These are phyloP conservation scores for Penicillium sp. DNA, from an alignment of 2,329 filamentous ascomycete genomes.

Conservation along the genomic window DNA sequence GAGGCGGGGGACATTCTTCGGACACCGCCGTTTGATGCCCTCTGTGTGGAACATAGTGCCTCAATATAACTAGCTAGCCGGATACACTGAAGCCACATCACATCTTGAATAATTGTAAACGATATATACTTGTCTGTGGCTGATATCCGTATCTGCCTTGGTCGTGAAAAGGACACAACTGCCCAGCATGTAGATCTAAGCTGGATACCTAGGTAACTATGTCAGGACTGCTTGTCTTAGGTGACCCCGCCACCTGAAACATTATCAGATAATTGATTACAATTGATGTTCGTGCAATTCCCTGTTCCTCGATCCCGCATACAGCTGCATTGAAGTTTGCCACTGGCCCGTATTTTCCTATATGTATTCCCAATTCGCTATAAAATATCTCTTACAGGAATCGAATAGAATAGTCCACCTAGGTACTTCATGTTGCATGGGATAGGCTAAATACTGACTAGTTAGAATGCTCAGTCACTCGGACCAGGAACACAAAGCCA, in stretches of 20 bases:
- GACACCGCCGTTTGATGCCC: background rate
- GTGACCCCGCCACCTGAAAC: background rate
- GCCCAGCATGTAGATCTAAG: background rate
- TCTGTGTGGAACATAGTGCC: background rate
- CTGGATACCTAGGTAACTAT: background rate
- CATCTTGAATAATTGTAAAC: background rate
- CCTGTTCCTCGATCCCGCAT: conserved; percentile 1
- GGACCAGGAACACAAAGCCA: background rate
- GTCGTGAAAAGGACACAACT: background rate
- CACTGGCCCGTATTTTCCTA: background rate
- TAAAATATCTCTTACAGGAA: background rate
- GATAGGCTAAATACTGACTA: background rate
- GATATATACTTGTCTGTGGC: background rate
- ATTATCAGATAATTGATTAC: background rate
- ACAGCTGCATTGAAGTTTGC: conserved; percentile 1
- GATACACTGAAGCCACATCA: background rate
- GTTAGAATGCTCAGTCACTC: background rate
- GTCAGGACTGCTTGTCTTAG: background rate
- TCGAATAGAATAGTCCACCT: background rate
- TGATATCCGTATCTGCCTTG: background rate
- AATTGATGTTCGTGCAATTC: background rate
- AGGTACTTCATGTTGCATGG: background rate
- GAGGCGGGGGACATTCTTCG: background rate
- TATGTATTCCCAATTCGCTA: background rate
- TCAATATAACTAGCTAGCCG: background rate